These are phyloP conservation scores for Urochloa ruziziensis DNA, from an alignment of 176 grass and related monocot species.

Conservation along the genomic window DNA sequence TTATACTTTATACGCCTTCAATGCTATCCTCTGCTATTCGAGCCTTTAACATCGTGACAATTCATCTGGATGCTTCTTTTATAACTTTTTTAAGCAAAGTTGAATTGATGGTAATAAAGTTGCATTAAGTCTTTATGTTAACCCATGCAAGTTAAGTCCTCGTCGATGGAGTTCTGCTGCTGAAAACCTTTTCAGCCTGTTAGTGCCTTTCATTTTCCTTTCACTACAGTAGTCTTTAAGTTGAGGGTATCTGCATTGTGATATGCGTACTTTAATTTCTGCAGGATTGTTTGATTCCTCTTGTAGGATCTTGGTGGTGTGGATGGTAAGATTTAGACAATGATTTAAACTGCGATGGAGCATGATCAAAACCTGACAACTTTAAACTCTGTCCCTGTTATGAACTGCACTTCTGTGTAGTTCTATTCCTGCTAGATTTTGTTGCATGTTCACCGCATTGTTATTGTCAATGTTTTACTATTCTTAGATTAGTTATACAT, in stretches of 20 bases:
- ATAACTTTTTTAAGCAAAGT: not conserved
- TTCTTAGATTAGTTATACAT: slow-evolving; percentile 4
- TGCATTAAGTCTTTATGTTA: not conserved
- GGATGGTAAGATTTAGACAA: slow-evolving; percentile 80
- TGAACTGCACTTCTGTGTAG: not conserved
- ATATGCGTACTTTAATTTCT: slow-evolving; percentile 96
- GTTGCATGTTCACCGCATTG: slow-evolving; percentile 5
- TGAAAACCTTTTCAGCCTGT: not conserved
- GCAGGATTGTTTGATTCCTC: slow-evolving; percentile 90
- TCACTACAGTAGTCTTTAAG: slow-evolving; percentile 35
- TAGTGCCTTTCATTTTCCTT: slow-evolving; percentile 5
- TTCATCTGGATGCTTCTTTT: not conserved
- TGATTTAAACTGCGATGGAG: slow-evolving; percentile 22
- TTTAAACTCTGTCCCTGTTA: slow-evolving; percentile 14
- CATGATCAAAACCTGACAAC: slow-evolving; percentile 24
- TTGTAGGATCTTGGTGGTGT: slow-evolving; percentile 75
- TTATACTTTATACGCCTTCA: not conserved
- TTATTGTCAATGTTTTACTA: not conserved
- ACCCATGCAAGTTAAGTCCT: not conserved
- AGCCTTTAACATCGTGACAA: not conserved
- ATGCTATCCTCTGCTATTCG: not conserved
- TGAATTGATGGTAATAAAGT: not conserved
- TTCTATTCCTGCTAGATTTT: slow-evolving; percentile 15
- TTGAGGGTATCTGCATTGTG: slow-evolving; percentile 59
- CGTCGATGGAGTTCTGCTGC: not conserved